Evolutionary conservation across 495 filamentous ascomycete genomes (phyloP), one percentile per base, ranked within the genome.

Genomic region (Aspergillus incahuasiensis): DNA sequence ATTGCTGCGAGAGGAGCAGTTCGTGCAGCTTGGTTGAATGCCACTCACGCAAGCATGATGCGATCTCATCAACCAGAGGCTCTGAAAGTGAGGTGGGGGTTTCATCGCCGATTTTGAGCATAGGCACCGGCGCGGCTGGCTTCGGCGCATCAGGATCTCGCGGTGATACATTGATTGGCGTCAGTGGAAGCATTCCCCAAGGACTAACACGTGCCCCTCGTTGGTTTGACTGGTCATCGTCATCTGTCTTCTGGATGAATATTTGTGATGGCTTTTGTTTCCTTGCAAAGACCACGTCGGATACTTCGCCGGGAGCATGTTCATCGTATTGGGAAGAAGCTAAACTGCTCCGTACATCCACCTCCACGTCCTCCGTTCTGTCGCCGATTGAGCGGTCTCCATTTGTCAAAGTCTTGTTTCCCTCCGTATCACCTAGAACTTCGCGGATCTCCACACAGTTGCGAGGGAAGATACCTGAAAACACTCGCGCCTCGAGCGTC

Each of bases 61-160:
- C 91, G 66, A 97, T 97, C 66, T 99, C 94, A 68, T 97, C 95
- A 11, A 99, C 91, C 53, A 99, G 74, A 3, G 94, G 94, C 67
- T 99, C 94, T 21, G 88, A 82, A 12, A 82, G 79, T 3, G 90
- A 96, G 2, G 88, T 92, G 3, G 91, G 87, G 0, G 91, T 95
- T 75, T 98, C 94, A 59, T 98, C 94, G 21, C 95, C 95, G 63
- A 97, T 90, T 68, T 96, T 96, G 35, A 98, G 79, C 89, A 96
- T 92, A 7, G 94, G 94, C 2, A 98, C 95, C 0, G 94, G 94
- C 8, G 95, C 95, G 2, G 89, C 81, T 22, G 91, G 95, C 62
- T 89, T 88, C 13, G 87, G 86, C 24, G 77, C 79, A 65, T 84
- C 79, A 2, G 76, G 74, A 48, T 76, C 73, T 30, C 75, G 67